Conservation (phyloP, 148 eudicot genomes). For the Camellia granthamiana region DNA sequence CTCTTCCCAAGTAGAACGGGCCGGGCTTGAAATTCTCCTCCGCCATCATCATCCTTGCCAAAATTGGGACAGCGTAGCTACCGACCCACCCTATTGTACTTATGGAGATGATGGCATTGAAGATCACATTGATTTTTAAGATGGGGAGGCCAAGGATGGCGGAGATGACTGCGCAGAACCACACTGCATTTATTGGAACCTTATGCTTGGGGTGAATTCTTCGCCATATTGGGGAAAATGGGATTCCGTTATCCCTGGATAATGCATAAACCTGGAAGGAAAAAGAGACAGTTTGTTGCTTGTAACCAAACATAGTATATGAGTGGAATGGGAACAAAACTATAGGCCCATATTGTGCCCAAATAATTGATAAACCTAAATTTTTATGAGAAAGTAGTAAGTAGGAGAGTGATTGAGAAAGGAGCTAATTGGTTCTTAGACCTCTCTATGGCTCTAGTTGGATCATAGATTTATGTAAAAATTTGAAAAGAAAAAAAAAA, state of each 20-base stretch:
- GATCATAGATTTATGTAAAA: too few relatives aligned
- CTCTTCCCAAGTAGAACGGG: conserved; percentile 57
- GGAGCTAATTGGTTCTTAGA: too few relatives aligned
- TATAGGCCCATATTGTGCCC: too few relatives aligned
- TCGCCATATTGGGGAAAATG: conserved; percentile 53
- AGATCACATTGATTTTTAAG: conserved; percentile 49
- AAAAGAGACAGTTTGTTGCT: not conserved
- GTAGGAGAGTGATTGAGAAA: too few relatives aligned
- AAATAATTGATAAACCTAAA: too few relatives aligned
- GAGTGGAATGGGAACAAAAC: not conserved
- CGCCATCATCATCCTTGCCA: conserved; percentile 52
- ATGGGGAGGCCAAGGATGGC: conserved; percentile 58
- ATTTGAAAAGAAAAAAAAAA: too few relatives aligned
- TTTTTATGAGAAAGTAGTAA: too few relatives aligned
- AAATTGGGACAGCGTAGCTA: conserved; percentile 59
- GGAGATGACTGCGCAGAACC: conserved; percentile 55
- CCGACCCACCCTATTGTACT: conserved; percentile 75
- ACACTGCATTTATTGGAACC: conserved; percentile 67
- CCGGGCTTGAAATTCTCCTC: conserved; percentile 54
- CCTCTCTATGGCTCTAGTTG: too few relatives aligned
- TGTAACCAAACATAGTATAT: not conserved
- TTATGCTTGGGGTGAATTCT: conserved; percentile 59
- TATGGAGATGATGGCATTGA: conserved; percentile 58
- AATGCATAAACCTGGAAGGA: conserved; percentile 57
- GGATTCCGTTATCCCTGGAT: conserved; percentile 57